phyloP scores from a whole-genome alignment of 805 yeast genomes.

The Grigorovia yakushimaensis region DNA sequence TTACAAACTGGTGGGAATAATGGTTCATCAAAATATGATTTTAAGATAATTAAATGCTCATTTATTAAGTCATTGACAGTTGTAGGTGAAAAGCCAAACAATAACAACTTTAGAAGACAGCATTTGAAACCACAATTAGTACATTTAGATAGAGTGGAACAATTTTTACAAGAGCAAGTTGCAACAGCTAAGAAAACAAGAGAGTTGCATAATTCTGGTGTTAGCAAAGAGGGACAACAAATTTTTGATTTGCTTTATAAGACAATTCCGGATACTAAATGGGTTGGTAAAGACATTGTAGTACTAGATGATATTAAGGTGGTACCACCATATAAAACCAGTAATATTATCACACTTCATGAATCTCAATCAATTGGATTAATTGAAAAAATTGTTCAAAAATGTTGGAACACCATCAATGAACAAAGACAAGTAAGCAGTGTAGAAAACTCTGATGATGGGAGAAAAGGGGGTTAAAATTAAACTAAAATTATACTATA shows the following conservation, averaged over 20 bases:
- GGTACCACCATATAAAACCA: conserved; percentile 35
- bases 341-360: conserved; percentile 14
- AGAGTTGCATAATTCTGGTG: conserved; percentile 29
- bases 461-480: conserved; percentile 46
- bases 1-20: conserved; percentile 19
- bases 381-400: conserved; percentile 41
- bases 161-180: conserved; percentile 18
- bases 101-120: conserved; percentile 25
- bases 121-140: conserved; percentile 29
- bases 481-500: background rate
- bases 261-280: conserved; percentile 36
- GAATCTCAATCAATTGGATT: conserved; percentile 29
- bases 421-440: conserved; percentile 11
- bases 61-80: conserved; percentile 47
- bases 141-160: conserved; percentile 21
- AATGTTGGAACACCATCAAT: conserved; percentile 38
- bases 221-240: conserved; percentile 34
- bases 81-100: conserved; percentile 30
- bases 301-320: conserved; percentile 39
- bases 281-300: conserved; percentile 36
- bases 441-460: conserved; percentile 15
- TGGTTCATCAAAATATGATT: conserved; percentile 21
- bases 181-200: conserved; percentile 17
- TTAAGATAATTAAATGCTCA: conserved; percentile 45
- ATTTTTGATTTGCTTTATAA: conserved; percentile 36